These are phyloP conservation scores for Fraxinus sp. DNA, from an alignment of 305 asterid genomes.

Conservation along the genomic window DNA sequence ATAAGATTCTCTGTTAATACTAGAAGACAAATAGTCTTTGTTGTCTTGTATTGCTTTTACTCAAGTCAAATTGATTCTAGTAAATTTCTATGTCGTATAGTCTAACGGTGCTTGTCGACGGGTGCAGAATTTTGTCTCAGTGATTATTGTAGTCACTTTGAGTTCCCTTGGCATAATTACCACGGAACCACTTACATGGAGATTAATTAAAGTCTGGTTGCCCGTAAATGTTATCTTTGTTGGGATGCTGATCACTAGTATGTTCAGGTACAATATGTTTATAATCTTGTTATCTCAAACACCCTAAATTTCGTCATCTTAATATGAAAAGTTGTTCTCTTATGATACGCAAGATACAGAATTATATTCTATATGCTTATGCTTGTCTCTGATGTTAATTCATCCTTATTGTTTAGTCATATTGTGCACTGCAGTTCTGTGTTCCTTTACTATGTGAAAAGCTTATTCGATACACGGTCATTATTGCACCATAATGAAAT, in stretches of 20 bases:
- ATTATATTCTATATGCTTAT: not conserved
- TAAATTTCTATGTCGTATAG: not conserved
- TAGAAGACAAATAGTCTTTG: not conserved
- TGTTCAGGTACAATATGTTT: constrained; percentile 72
- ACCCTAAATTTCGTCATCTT: constrained; percentile 8
- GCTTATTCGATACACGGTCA: not conserved
- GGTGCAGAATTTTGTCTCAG: constrained; percentile 82
- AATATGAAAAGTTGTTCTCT: constrained; percentile 4
- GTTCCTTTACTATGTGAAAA: not conserved
- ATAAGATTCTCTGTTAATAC: constrained; percentile 3
- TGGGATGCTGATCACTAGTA: constrained; percentile 94
- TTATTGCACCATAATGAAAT: not conserved
- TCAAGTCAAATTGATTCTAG: not conserved
- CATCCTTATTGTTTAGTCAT: not conserved
- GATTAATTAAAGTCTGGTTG: constrained; percentile 84
- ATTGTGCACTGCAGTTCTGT: not conserved
- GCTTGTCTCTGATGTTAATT: not conserved
- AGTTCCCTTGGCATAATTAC: constrained; percentile 64
- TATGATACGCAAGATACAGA: not conserved
- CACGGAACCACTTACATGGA: constrained; percentile 84
- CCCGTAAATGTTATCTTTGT: constrained; percentile 88
- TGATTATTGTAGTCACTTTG: constrained; percentile 56
- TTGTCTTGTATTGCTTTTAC: not conserved
- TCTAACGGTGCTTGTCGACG: constrained; percentile 21
- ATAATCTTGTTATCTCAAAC: constrained; percentile 5